Evolutionary conservation across 192 early-diverging fungal genomes (phyloP).

Genomic region (Endogone sp.): DNA sequence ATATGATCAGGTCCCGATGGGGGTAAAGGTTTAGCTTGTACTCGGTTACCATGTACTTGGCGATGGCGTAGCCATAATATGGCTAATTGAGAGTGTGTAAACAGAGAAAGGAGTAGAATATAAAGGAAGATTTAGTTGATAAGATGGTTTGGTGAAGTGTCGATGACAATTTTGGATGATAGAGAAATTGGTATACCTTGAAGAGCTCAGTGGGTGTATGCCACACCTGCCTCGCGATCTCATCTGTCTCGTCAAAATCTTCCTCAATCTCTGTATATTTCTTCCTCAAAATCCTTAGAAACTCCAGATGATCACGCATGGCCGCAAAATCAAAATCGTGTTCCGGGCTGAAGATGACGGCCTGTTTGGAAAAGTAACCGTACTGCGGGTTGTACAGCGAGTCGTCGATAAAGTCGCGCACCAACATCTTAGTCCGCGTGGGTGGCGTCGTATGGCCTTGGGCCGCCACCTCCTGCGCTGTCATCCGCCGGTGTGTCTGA

Average conservation of each 20-base stretch:
- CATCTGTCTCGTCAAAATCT: constrained; percentile 67
- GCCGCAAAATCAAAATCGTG: constrained; percentile 56
- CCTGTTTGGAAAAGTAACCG: constrained; percentile 97
- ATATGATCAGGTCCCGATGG: constrained; percentile 74
- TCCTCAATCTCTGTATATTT: constrained; percentile 79
- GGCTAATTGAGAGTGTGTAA: constrained; percentile 48
- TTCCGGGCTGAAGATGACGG: constrained; percentile 70
- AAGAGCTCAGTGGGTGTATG: constrained; percentile 98
- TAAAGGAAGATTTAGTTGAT: constrained; percentile 2
- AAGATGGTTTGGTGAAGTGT: too few relatives aligned
- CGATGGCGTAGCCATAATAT: constrained; percentile 91
- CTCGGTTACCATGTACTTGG: constrained; percentile 80
- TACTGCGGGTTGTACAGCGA: constrained; percentile 94
- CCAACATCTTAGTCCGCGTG: constrained; percentile 60
- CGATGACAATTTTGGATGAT: background rate
- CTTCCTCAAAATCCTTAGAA: constrained; percentile 68
- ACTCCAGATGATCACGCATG: constrained; percentile 68
- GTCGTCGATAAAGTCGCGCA: constrained; percentile 91
- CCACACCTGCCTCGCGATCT: constrained; percentile 88
- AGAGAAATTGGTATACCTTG: constrained; percentile 47
- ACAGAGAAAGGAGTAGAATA: background rate
- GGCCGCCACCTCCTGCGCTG: constrained; percentile 38
- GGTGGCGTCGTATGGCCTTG: constrained; percentile 34
- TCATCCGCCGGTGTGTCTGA: constrained; percentile 43
- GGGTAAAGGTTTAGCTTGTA: constrained; percentile 60